Percentiles rank a stretch among this genome's conserved stretches.
Conservation (phyloP, 2,329 filamentous ascomycete genomes). For the Mycosphaerella sp. region DNA sequence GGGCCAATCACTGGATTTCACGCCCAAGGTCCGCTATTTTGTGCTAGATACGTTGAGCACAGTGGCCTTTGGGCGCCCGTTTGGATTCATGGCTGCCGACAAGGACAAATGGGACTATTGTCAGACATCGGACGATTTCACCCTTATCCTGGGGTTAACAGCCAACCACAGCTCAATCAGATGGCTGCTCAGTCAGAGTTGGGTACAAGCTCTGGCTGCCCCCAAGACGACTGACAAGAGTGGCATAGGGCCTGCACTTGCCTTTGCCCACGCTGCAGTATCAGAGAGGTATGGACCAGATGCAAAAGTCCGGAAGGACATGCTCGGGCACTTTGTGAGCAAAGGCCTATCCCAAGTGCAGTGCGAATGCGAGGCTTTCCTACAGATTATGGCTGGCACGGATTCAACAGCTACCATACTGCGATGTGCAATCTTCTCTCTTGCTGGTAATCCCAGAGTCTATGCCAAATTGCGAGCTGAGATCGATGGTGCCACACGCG, state of each 20-base stretch:
- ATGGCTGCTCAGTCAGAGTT: conserved; percentile 20
- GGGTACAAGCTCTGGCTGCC: conserved; percentile 23
- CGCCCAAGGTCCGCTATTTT: conserved; percentile 48
- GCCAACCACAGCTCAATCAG: conserved; percentile 25
- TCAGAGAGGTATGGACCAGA: conserved; percentile 25
- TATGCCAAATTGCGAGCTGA: conserved; percentile 45
- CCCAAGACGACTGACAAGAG: conserved; percentile 28
- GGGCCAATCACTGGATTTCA: conserved; percentile 42
- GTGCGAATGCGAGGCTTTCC: conserved; percentile 37
- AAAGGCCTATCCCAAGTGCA: conserved; percentile 38
- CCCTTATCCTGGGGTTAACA: conserved; percentile 24
- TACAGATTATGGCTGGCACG: conserved; percentile 48
- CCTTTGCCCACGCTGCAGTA: conserved; percentile 25
- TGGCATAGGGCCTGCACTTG: conserved; percentile 27
- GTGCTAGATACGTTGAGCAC: conserved; percentile 53
- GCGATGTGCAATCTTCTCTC: conserved; percentile 45
- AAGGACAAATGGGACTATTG: conserved; percentile 37
- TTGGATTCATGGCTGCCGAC: conserved; percentile 48
- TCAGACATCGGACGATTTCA: conserved; percentile 21
- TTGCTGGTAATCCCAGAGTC: conserved; percentile 44
- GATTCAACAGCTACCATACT: conserved; percentile 52
- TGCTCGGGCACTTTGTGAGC: conserved; percentile 47
- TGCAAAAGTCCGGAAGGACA: conserved; percentile 38
- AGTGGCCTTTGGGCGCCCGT: conserved; percentile 48
- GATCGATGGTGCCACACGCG: conserved; percentile 36